Conservation (phyloP, 257 asterid genomes). For the Coffea canephora region DNA sequence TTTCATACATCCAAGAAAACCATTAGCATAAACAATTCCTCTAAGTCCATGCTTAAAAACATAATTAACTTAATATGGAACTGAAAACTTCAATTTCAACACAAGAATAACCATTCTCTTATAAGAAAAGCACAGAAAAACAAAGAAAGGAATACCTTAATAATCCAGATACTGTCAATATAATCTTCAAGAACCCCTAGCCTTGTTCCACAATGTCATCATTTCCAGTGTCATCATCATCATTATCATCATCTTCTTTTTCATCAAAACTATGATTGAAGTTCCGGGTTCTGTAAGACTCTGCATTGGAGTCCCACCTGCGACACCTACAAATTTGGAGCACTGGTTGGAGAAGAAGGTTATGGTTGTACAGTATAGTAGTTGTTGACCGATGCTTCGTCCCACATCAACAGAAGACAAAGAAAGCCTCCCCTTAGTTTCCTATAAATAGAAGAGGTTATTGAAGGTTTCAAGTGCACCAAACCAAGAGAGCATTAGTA, state of each 20-base stretch:
- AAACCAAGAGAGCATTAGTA: too few species aligned
- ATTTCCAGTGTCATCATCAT: slow-evolving; percentile 20
- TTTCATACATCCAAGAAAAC: neutral
- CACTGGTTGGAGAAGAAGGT: slow-evolving; percentile 1
- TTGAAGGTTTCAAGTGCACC: too few species aligned
- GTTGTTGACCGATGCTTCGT: too few species aligned
- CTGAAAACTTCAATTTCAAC: neutral
- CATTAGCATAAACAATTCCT: neutral
- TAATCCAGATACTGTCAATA: slow-evolving; percentile 77
- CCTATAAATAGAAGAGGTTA: too few species aligned
- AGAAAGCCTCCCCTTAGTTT: too few species aligned
- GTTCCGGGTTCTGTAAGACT: slow-evolving; percentile 35
- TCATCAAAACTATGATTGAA: slow-evolving; percentile 27
- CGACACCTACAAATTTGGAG: slow-evolving; percentile 31
- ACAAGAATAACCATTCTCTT: neutral
- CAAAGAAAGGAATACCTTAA: slow-evolving; percentile 46
- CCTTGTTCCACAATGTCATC: slow-evolving; percentile 41
- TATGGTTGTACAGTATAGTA: neutral
- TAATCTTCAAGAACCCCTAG: slow-evolving; percentile 53
- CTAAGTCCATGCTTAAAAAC: neutral
- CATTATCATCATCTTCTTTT: slow-evolving; percentile 1
- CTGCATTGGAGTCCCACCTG: slow-evolving; percentile 66
- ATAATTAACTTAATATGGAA: neutral
- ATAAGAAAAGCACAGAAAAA: neutral
- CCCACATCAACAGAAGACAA: too few species aligned